A percentile compares a stretch with the other conserved stretches of the same genome.
Evolutionary conservation across 169 alveolate species (phyloP).

Genomic region (Hepatocystis sp.): DNA sequence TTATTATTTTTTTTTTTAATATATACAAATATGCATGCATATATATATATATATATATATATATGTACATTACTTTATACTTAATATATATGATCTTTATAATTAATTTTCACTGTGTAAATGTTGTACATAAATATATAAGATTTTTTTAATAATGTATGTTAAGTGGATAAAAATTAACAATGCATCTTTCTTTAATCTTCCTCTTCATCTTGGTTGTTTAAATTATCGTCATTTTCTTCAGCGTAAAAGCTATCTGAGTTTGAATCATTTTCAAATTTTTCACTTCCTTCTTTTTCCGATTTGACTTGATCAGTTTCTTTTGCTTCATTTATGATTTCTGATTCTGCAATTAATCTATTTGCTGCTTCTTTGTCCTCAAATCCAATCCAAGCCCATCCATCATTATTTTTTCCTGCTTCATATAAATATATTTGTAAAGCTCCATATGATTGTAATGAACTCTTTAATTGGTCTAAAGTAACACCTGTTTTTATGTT

Average conservation of each 20-base stretch:
- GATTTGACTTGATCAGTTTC: neutral
- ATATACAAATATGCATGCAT: no score
- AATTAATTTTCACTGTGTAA: no score
- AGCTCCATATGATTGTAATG: constrained; percentile 80
- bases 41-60: no score
- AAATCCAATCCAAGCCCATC: constrained; percentile 89
- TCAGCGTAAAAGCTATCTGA: constrained; percentile 4
- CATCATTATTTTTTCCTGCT: constrained; percentile 78
- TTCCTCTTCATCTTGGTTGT: constrained; percentile 40
- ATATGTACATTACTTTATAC: no score
- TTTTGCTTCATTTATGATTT: constrained; percentile 9
- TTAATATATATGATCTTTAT: no score
- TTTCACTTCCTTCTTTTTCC: constrained; percentile 11
- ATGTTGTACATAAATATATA: no score
- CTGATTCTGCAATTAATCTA: constrained; percentile 74
- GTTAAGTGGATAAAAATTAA: no score
- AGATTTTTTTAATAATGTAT: no score
- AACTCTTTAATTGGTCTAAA: constrained; percentile 69
- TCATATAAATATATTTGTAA: constrained; percentile 84
- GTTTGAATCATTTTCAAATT: constrained; percentile 18
- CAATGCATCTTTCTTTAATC: no score
- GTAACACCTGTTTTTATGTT: constrained; percentile 75
- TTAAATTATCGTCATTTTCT: constrained; percentile 50
- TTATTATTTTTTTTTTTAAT: no score
- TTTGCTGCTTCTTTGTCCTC: constrained; percentile 76